These are phyloP conservation scores for Phyllosticta ampelicida DNA, from an alignment of 2,329 filamentous ascomycete genomes.

Conservation along the genomic window DNA sequence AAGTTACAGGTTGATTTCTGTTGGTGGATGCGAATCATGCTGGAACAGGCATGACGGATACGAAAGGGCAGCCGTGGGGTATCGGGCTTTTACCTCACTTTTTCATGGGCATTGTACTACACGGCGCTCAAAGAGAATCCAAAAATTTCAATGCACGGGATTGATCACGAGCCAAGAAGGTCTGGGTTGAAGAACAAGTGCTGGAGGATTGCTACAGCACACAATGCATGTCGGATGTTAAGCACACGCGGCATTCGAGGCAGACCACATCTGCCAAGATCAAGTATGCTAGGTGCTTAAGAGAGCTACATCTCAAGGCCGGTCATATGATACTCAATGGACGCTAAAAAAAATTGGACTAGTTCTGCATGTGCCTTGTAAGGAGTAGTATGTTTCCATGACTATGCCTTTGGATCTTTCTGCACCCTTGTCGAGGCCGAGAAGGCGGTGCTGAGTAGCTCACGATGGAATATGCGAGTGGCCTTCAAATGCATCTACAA, in stretches of 20 bases:
- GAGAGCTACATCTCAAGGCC: not conserved
- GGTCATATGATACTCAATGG: not conserved
- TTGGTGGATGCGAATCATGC: conserved; percentile 10
- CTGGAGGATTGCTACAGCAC: not conserved
- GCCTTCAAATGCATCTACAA: not conserved
- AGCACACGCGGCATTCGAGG: not conserved
- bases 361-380: too few species aligned
- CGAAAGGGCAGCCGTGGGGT: conserved; percentile 11
- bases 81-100: conserved; percentile 10
- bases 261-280: not conserved
- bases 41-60: conserved; percentile 10
- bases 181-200: not conserved
- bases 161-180: not conserved
- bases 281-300: not conserved
- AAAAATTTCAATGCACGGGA: conserved; percentile 30
- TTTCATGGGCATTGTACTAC: conserved; percentile 20
- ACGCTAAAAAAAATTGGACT: too few species aligned
- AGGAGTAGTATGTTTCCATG: too few species aligned
- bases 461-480: not conserved
- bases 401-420: too few species aligned
- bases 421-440: too few species aligned
- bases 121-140: conserved; percentile 33
- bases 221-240: not conserved
- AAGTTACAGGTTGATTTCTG: conserved; percentile 19
- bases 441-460: too few species aligned